Evolutionary conservation across 169 alveolate genomes (phyloP).

Genomic region (Eimeria falciformis): DNA sequence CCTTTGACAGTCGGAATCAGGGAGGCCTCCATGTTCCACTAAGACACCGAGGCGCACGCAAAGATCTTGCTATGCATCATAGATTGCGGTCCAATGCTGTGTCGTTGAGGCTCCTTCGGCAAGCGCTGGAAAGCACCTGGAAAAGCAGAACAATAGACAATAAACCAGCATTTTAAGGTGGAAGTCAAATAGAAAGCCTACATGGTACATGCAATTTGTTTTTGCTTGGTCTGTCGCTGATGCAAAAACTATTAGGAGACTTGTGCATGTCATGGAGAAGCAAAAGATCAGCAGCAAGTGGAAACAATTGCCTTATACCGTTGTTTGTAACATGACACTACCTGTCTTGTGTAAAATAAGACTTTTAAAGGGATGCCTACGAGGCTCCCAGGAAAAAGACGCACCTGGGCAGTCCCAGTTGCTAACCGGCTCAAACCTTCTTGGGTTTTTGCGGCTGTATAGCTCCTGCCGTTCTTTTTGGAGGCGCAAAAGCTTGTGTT

Average conservation of each 20-base stretch:
- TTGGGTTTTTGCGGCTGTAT: not conserved
- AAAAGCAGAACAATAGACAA: not conserved
- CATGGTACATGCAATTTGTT: not conserved
- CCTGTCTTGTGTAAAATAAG: not conserved
- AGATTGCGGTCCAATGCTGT: conserved; percentile 39
- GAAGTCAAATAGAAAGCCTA: not conserved
- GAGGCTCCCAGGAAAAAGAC: not conserved
- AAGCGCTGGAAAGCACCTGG: conserved; percentile 46
- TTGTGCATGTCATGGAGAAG: not conserved
- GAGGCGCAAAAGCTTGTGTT: conserved; percentile 55
- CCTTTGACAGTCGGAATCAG: not conserved
- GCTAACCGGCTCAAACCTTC: conserved; percentile 36
- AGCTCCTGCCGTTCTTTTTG: conserved; percentile 58
- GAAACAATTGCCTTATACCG: not conserved
- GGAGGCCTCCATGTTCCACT: not conserved
- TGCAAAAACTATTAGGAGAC: not conserved
- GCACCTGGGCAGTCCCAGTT: conserved; percentile 63
- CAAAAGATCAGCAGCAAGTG: not conserved
- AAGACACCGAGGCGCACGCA: conserved; percentile 41
- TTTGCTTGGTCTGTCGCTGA: no score
- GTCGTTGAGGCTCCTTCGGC: conserved; percentile 65
- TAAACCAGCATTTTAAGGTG: not conserved
- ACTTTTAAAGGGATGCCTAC: not conserved
- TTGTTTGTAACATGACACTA: not conserved
- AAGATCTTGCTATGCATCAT: conserved; percentile 11